These are phyloP conservation scores for Santalum album DNA, from an alignment of 164 flowering plant species.

Conservation along the genomic window DNA sequence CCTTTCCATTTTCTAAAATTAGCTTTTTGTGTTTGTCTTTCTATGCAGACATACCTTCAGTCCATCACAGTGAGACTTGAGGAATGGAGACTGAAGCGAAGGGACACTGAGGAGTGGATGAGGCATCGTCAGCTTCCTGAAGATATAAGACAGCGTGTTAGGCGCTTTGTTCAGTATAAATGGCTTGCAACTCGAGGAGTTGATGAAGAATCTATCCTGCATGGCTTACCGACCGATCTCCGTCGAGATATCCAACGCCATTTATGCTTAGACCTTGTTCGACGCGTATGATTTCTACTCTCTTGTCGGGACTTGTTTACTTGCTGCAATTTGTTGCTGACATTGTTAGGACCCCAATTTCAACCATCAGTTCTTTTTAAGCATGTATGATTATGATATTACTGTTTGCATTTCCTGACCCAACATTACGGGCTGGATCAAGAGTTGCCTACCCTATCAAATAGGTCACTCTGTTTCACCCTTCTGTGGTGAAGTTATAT, in stretches of 20 bases:
- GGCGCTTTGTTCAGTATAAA: constrained; percentile 83
- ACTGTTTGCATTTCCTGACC: too few relatives aligned
- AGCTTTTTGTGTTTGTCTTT: too few relatives aligned
- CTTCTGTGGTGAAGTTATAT: too few relatives aligned
- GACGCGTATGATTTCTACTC: constrained; percentile 49
- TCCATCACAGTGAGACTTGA: constrained; percentile 82
- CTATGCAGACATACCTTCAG: constrained; percentile 84
- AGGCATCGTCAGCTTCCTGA: constrained; percentile 87
- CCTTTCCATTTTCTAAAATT: too few relatives aligned
- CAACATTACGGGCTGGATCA: too few relatives aligned
- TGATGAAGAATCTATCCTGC: constrained; percentile 69
- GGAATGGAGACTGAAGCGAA: constrained; percentile 89
- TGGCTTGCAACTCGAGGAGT: constrained; percentile 97
- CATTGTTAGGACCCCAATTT: too few relatives aligned
- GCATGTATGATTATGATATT: too few relatives aligned
- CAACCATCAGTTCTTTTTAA: too few relatives aligned
- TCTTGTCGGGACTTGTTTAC: not conserved
- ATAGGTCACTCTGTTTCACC: too few relatives aligned
- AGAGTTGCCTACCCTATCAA: too few relatives aligned
- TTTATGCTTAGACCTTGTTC: constrained; percentile 88
- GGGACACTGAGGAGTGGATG: constrained; percentile 99
- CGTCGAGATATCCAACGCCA: constrained; percentile 90
- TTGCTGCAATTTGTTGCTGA: too few relatives aligned
- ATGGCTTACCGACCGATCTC: constrained; percentile 76
- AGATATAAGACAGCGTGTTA: constrained; percentile 57